Evolutionary conservation across 495 filamentous ascomycete genomes (phyloP), one percentile per base, ranked within the genome.

Genomic region (Penicillium maclennaniae): DNA sequence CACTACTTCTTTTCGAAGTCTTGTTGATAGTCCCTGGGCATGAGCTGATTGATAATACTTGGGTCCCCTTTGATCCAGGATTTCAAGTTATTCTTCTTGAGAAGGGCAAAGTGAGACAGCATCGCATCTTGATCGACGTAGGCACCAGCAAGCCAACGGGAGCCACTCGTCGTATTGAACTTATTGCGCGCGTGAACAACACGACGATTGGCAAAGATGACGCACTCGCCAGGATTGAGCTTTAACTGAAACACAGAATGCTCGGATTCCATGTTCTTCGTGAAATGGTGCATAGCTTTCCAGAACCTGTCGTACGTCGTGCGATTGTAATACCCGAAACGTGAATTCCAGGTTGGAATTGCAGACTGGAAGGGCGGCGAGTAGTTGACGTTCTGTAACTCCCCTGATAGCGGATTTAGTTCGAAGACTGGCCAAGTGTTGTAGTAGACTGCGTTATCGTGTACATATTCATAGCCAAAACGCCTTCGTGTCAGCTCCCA

Each of bases 171-270:
- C 7, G 79, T 71, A 56, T 87, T 78, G 69, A 96, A 97, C 37
- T 81, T 75, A 8, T 72, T 74, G 21, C 92, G 75, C 0, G 87
- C 92, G 72, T 97, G 92, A 34, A 92, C 63, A 5, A 92, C 72
- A 7, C 90, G 77, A 20, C 82, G 69, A 62, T 97, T 97, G 58
- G 91, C 83, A 67, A 97, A 96, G 15, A 97, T 79, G 25, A 87
- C 89, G 57, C 88, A 92, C 51, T 92, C 83, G 7, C 92, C 92
- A 7, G 85, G 83, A 39, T 84, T 66, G 54, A 97, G 66, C 65
- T 84, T 87, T 40, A 87, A 69, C 72, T 95, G 78, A 61, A 85
- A 87, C 38, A 85, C 63, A 31, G 77, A 79, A 0, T 69, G 54
- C 6, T 75, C 53, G 0, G 68, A 44, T 28, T 86, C 78, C 14